A percentile compares a stretch with the other conserved stretches of the same genome.
Evolutionary conservation across 1,284 basidiomycete genomes (phyloP).

Genomic region (Neonothopanus nambi): DNA sequence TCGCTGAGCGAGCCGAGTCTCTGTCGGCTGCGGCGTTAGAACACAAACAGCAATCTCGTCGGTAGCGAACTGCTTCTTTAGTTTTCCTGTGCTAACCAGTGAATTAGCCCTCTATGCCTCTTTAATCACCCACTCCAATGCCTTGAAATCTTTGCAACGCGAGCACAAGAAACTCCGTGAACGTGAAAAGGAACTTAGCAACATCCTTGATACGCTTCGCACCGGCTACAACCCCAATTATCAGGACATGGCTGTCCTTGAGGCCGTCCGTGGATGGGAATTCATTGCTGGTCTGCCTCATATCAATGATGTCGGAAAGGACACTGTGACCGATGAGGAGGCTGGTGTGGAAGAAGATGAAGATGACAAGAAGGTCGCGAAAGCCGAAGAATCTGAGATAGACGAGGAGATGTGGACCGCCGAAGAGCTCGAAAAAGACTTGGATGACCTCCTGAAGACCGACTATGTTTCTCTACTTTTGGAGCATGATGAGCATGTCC

Average conservation of each 20-base stretch:
- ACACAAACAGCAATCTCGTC: constrained; percentile 84
- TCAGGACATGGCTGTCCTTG: constrained; percentile 98
- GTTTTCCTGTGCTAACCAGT: constrained; percentile 6
- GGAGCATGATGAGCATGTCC: constrained; percentile 70
- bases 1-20: constrained; percentile 70
- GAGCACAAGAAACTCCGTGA: constrained; percentile 74
- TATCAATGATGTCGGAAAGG: constrained; percentile 59
- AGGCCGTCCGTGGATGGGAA: constrained; percentile 94
- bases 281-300: constrained; percentile 73
- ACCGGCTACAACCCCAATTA: constrained; percentile 97
- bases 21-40: constrained; percentile 76
- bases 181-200: constrained; percentile 77
- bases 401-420: constrained; percentile 57
- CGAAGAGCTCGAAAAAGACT: constrained; percentile 55
- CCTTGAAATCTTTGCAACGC: constrained; percentile 74
- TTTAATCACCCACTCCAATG: constrained; percentile 72
- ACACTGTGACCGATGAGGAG: constrained; percentile 34
- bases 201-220: constrained; percentile 82
- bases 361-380: constrained; percentile 31
- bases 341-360: constrained; percentile 34
- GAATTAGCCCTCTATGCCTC: constrained; percentile 75
- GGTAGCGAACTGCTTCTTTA: constrained; percentile 34
- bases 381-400: constrained; percentile 40
- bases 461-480: constrained; percentile 78
- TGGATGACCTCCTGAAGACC: constrained; percentile 66